Conservation (phyloP, 2,329 filamentous ascomycete genomes). For the Colletotrichum chrysophilum region DNA sequence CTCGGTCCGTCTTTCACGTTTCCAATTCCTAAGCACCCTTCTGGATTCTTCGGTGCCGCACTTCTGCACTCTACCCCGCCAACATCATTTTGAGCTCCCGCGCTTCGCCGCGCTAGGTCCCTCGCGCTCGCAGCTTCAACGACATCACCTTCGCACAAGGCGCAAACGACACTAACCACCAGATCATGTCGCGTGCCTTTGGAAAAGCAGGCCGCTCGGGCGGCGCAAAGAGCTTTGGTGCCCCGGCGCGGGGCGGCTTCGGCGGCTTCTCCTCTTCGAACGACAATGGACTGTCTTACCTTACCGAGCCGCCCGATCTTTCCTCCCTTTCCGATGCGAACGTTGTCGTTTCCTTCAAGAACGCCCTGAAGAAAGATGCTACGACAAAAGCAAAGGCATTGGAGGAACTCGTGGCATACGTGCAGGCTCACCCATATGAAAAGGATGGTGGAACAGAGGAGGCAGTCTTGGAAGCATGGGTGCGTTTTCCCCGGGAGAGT, state of each 20-base stretch:
- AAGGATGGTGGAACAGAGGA: slow-evolving; percentile 74
- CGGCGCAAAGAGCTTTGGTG: slow-evolving; percentile 16
- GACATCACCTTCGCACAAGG: not conserved
- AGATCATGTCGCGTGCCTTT: slow-evolving; percentile 20
- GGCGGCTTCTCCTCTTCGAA: slow-evolving; percentile 44
- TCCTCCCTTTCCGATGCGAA: slow-evolving; percentile 79
- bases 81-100: slow-evolving; percentile 17
- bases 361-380: slow-evolving; percentile 88
- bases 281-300: slow-evolving; percentile 74
- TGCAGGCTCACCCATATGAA: slow-evolving; percentile 59
- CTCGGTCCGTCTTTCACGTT: not conserved
- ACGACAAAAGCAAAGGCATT: slow-evolving; percentile 91
- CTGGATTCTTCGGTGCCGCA: not conserved
- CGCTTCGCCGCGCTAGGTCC: not conserved
- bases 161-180: not conserved
- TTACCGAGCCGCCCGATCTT: slow-evolving; percentile 85
- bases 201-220: slow-evolving; percentile 14
- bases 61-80: slow-evolving; percentile 15
- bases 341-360: slow-evolving; percentile 89
- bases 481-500: slow-evolving; percentile 46
- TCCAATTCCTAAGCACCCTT: not conserved
- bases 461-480: slow-evolving; percentile 86
- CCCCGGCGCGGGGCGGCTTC: slow-evolving; percentile 33
- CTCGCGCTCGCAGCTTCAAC: not conserved
- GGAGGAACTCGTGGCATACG: slow-evolving; percentile 77